Evolutionary conservation across 805 yeast species (phyloP).

Genomic region (Lachancea fermentati): DNA sequence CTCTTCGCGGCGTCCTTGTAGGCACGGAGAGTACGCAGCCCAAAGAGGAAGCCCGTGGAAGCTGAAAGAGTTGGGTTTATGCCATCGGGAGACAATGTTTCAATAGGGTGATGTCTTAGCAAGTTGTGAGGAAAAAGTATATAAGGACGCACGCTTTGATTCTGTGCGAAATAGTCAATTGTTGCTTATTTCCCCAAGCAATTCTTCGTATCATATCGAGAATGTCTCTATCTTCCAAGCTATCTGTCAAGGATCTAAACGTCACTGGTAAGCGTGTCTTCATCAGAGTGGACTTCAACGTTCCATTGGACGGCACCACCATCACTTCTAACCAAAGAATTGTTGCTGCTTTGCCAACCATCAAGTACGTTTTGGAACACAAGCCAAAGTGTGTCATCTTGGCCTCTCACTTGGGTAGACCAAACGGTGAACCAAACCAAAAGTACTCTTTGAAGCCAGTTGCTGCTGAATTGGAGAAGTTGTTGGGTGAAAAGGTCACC

Average conservation of each 20-base stretch:
- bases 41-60: neutral
- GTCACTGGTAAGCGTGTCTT: slow-evolving; percentile 91
- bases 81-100: neutral
- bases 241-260: slow-evolving; percentile 86
- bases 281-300: slow-evolving; percentile 96
- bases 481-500: slow-evolving; percentile 67
- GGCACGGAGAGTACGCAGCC: neutral
- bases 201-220: slow-evolving; percentile 7
- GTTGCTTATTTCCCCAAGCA: neutral
- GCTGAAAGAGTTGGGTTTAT: neutral
- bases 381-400: slow-evolving; percentile 86
- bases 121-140: neutral
- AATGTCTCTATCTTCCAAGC: slow-evolving; percentile 92
- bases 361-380: slow-evolving; percentile 87
- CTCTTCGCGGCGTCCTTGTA: neutral
- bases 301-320: slow-evolving; percentile 89
- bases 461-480: slow-evolving; percentile 77
- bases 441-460: slow-evolving; percentile 94
- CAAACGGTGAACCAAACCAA: slow-evolving; percentile 84
- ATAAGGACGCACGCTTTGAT: neutral
- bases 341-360: slow-evolving; percentile 98
- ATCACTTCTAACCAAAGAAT: slow-evolving; percentile 99
- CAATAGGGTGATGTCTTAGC: neutral
- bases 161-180: neutral
- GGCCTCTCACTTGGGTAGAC: slow-evolving; percentile 99